Conservation (phyloP, 257 asterid species). For the Solanum ossicruentum region DNA sequence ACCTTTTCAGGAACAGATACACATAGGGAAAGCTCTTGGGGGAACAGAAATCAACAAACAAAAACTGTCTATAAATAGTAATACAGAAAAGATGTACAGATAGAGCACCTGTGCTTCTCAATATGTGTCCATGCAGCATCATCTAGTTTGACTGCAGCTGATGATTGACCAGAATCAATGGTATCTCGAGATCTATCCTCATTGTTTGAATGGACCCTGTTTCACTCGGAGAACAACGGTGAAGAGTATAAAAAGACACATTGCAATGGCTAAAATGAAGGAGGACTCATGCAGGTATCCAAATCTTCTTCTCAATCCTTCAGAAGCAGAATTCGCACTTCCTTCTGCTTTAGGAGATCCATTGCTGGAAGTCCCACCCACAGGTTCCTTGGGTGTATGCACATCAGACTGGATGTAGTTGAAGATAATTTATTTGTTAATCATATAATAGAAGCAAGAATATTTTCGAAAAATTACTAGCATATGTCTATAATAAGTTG, state of each 20-base stretch:
- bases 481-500: background rate
- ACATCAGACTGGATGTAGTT: constrained; percentile 30
- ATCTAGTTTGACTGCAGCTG: constrained; percentile 62
- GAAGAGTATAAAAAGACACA: background rate
- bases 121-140: constrained; percentile 63
- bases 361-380: constrained; percentile 19
- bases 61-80: background rate
- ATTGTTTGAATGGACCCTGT: constrained; percentile 26
- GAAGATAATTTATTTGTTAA: constrained; percentile 2
- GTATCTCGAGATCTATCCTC: constrained; percentile 31
- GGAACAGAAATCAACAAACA: background rate
- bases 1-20: background rate
- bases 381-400: constrained; percentile 24
- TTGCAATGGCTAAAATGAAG: background rate
- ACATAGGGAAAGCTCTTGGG: background rate
- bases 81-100: background rate
- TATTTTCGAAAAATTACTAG: background rate
- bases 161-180: constrained; percentile 20
- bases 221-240: constrained; percentile 8
- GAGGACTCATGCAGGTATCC: constrained; percentile 18
- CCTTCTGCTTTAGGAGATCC: constrained; percentile 41
- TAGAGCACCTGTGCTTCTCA: constrained; percentile 66
- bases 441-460: background rate
- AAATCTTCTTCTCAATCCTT: constrained; percentile 75
- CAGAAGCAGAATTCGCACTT: constrained; percentile 28